Evolutionary conservation across 768 basidiomycete genomes (phyloP).

Genomic region (Lentinus tigrinus): DNA sequence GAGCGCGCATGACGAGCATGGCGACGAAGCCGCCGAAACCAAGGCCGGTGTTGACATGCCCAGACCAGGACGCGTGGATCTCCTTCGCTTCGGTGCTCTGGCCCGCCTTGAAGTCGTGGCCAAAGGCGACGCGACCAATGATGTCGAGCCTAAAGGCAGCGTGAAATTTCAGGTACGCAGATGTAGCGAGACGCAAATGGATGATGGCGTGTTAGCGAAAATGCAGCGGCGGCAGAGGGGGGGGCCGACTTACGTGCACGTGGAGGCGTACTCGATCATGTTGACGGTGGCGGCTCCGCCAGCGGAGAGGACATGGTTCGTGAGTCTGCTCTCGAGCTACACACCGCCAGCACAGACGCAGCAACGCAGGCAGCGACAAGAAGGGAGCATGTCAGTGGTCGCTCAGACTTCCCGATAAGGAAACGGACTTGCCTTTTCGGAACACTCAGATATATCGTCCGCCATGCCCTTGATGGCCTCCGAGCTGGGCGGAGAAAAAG

Average conservation of each 20-base stretch:
- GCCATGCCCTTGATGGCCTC: conserved; percentile 36
- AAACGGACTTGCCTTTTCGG: conserved; percentile 26
- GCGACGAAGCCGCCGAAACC: conserved; percentile 20
- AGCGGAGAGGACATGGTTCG: conserved; percentile 21
- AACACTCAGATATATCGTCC: conserved; percentile 33
- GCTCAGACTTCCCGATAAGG: not conserved
- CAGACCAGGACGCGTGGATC: conserved; percentile 28
- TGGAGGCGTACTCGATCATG: conserved; percentile 22
- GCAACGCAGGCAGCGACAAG: not conserved
- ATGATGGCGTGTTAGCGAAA: not conserved
- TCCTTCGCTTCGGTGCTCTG: conserved; percentile 28
- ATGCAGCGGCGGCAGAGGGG: not conserved
- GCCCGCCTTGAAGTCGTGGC: conserved; percentile 39
- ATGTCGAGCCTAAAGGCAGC: conserved; percentile 23
- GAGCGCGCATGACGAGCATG: conserved; percentile 26
- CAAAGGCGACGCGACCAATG: conserved; percentile 37
- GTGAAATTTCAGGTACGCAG: not conserved
- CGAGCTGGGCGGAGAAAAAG: conserved; percentile 23
- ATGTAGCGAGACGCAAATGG: not conserved
- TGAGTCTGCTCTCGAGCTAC: conserved; percentile 23
- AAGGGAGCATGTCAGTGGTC: not conserved
- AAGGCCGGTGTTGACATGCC: conserved; percentile 24
- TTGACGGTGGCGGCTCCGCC: conserved; percentile 22
- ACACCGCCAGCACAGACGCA: not conserved
- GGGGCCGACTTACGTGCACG: conserved; percentile 18